Evolutionary conservation across 345 rosid species (phyloP).

Genomic region (Raphanus sativus): DNA sequence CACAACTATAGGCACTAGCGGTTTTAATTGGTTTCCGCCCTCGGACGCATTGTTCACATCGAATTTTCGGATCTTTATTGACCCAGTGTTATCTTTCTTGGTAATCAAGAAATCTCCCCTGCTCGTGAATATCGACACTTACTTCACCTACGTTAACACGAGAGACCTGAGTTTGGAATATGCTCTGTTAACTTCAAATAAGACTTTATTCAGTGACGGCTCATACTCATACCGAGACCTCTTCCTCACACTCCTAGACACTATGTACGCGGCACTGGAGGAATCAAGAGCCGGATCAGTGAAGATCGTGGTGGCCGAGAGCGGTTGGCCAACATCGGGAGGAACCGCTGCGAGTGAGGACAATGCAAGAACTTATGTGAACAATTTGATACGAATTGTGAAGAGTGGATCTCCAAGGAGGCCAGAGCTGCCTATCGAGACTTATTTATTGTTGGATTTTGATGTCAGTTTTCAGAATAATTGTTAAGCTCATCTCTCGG

Average conservation of each 20-base stretch:
- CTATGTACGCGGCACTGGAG: conserved; percentile 55
- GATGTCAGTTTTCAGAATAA: conserved; percentile 30
- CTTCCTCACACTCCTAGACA: conserved; percentile 53
- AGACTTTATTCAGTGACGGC: conserved; percentile 25
- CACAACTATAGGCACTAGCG: conserved; percentile 35
- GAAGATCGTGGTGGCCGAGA: conserved; percentile 58
- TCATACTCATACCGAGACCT: conserved; percentile 43
- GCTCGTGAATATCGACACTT: conserved; percentile 43
- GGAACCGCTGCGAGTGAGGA: conserved; percentile 41
- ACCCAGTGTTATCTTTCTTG: too few species aligned
- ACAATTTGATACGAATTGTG: conserved; percentile 54
- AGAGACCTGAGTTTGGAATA: conserved; percentile 39
- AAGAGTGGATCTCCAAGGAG: conserved; percentile 42
- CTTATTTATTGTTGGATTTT: conserved; percentile 59
- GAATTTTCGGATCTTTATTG: background rate
- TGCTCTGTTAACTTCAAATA: conserved; percentile 39
- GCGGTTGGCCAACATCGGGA: conserved; percentile 62
- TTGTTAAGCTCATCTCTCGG: conserved; percentile 42
- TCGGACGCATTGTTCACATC: conserved; percentile 40
- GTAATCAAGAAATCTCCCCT: conserved; percentile 40
- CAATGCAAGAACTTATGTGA: conserved; percentile 54
- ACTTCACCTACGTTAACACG: conserved; percentile 31
- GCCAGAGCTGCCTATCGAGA: conserved; percentile 52
- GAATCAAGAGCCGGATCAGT: conserved; percentile 47
- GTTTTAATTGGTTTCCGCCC: conserved; percentile 38